These are phyloP conservation scores for Taphrina pruni DNA, from an alignment of 1,139 yeast species.

Conservation along the genomic window DNA sequence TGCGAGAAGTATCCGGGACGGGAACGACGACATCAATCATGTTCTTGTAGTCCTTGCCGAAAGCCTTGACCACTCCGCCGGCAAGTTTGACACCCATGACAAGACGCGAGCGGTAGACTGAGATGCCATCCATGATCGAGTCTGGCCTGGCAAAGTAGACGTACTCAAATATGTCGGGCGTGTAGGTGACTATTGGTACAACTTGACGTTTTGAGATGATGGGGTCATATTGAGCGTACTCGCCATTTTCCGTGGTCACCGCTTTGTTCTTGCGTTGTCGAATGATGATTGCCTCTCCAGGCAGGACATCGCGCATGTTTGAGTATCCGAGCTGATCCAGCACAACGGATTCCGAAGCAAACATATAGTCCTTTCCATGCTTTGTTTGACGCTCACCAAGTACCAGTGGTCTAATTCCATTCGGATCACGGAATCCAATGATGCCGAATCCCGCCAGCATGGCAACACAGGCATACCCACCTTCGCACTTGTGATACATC, in stretches of 20 bases:
- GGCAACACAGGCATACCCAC: slow-evolving; percentile 95
- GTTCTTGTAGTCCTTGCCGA: slow-evolving; percentile 57
- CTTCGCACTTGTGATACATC: slow-evolving; percentile 78
- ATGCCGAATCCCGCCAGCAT: slow-evolving; percentile 96
- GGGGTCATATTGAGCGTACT: slow-evolving; percentile 38
- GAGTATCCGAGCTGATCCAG: slow-evolving; percentile 89
- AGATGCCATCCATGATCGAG: slow-evolving; percentile 91
- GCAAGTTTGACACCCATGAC: slow-evolving; percentile 95
- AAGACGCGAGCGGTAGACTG: slow-evolving; percentile 89
- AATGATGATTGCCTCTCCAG: slow-evolving; percentile 96
- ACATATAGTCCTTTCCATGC: slow-evolving; percentile 90
- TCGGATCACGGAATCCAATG: slow-evolving; percentile 95
- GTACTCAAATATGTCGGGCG: slow-evolving; percentile 96
- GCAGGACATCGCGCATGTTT: slow-evolving; percentile 78
- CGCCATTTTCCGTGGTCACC: slow-evolving; percentile 36
- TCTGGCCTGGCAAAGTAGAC: slow-evolving; percentile 99
- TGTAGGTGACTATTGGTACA: slow-evolving; percentile 74
- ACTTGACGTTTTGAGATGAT: slow-evolving; percentile 63
- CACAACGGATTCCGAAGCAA: slow-evolving; percentile 94
- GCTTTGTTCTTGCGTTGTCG: slow-evolving; percentile 52
- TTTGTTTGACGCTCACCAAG: slow-evolving; percentile 72
- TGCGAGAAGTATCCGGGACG: slow-evolving; percentile 96
- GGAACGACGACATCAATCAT: slow-evolving; percentile 94
- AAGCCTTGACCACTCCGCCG: slow-evolving; percentile 62
- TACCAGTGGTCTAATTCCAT: slow-evolving; percentile 90